These are phyloP conservation scores for Pythium myriotylum DNA, from an alignment of 352 stramenopile species.

Conservation along the genomic window DNA sequence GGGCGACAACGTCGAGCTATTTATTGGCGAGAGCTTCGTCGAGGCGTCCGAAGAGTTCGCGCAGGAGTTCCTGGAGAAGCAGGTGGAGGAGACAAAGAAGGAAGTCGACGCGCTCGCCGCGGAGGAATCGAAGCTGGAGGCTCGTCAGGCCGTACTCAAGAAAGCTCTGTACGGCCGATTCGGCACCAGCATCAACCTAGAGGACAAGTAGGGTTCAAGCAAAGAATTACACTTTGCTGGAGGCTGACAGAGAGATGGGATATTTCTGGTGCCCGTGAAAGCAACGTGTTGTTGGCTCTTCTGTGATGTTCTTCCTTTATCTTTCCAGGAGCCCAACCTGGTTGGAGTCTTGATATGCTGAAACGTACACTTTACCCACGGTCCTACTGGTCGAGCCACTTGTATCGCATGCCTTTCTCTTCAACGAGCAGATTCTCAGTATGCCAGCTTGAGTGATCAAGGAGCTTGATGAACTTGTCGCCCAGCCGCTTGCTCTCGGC, in stretches of 20 bases:
- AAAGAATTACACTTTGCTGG: background rate
- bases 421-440: constrained; percentile 69
- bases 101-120: constrained; percentile 80
- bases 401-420: constrained; percentile 60
- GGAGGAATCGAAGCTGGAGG: constrained; percentile 89
- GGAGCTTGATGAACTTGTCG: constrained; percentile 36
- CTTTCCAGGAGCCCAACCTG: too few relatives aligned
- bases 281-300: background rate
- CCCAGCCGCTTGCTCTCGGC: constrained; percentile 32
- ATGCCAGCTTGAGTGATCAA: constrained; percentile 55
- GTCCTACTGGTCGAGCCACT: constrained; percentile 37
- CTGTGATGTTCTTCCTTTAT: background rate
- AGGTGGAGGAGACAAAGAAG: constrained; percentile 83
- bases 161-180: constrained; percentile 96
- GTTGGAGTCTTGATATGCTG: too few relatives aligned
- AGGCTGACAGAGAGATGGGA: background rate
- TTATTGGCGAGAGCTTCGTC: constrained; percentile 97
- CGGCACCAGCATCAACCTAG: constrained; percentile 96
- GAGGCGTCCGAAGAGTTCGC: constrained; percentile 93
- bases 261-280: too few relatives aligned
- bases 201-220: constrained; percentile 82
- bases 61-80: constrained; percentile 92
- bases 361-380: too few relatives aligned
- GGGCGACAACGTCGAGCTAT: constrained; percentile 84
- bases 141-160: constrained; percentile 93